Evolutionary conservation across 805 yeast genomes (phyloP), one percentile per base, ranked within the genome.

Genomic region (Komagataella pastoris): DNA sequence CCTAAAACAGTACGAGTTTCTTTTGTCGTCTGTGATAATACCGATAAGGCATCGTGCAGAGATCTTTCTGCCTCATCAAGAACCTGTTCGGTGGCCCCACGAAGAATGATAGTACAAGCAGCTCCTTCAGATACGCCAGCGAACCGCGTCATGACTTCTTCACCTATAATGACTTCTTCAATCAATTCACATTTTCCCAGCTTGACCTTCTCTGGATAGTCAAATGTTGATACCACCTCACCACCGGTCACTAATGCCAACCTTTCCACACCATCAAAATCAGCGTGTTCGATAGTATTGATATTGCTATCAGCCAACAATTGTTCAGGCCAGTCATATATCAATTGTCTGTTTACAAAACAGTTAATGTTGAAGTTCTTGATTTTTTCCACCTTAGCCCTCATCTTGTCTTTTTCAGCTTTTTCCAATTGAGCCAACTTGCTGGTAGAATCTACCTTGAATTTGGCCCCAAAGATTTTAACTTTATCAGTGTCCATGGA

Each of bases 51-150:
- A 69, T 93, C 99, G 62, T 93, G 99, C 54, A 93, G 72, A 0
- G 97, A 91, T 69, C 99, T 80, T 67, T 93, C 99, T 23, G 95
- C 97, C 72, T 93, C 99, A 52, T 96, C 97, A 62, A 93, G 83
- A 45, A 93, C 95, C 74, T 93, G 99, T 62, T 91, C 97, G 21
- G 98, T 96, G 56, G 99, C 98, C 57, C 99, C 99, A 66, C 99
- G 80, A 58, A 93, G 72, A 23, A 93, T 96, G 60, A 93, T 81
- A 2, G 97, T 89, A 74, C 99, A 93, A 4, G 98, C 98, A 68
- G 88, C 88, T 54, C 97, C 96, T 14, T 90, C 90, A 51, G 88
- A 84, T 55, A 91, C 95, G 30, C 99, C 99, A n/a, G 93, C 81
- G 62, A 93, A 93, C 67, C 85, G 88, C 55, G 90, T 79, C 79